Base-by-base conservation (phyloP, 768 basidiomycete genomes). In the Suillus subaureus region DNA sequence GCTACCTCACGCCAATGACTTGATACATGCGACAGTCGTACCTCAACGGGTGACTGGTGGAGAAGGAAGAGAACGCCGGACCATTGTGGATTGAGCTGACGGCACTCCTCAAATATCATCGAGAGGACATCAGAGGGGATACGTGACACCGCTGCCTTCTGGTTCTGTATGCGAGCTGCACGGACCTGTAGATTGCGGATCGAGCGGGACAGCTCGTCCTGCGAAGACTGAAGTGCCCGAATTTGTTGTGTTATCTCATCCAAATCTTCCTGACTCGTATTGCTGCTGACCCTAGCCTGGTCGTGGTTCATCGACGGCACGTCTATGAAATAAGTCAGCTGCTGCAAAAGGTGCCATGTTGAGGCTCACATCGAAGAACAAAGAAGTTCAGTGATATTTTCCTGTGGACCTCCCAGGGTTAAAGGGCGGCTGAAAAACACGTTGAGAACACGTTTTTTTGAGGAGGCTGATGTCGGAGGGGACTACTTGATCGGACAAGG, bases 1-100 rank as follows among this genome's bases (percentile, higher is more conserved):
- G 80, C 74, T 16, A 80, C 73, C 7, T 66, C 65, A 39, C 79
- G 75, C 80, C 80, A 79, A 47, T 73, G 74, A 43, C 67, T 70
- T 40, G 72, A 73, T 26, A 80, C 75, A 54, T 76, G 75, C 40
- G 80, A 77, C 33, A 80, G 63, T 37, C 75, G 75, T 40, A 76
- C 70, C 64, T 76, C 76, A 62, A 77, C 39, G 37, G 76, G 76
- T n/a, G 70, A 71, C 60, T 77, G 76, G 55, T 71, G 74, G 40
- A 77, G 76, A 11, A 75, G 69, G 62, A 70, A 71, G 52, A 75
- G 75, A 16, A 78, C 72, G n/a, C 75, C 75, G 16, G 69, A 61
- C 73, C 76, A 76, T 63, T 76, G 76, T 31, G 74, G 74, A 51
- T 71, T 74, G 33, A 71, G 64, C 64, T 77, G 74, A 60, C 73